A percentile compares a stretch with the other conserved stretches of the same genome.
Conservation (phyloP, 495 filamentous ascomycete genomes). For the Talaromyces ruber region DNA sequence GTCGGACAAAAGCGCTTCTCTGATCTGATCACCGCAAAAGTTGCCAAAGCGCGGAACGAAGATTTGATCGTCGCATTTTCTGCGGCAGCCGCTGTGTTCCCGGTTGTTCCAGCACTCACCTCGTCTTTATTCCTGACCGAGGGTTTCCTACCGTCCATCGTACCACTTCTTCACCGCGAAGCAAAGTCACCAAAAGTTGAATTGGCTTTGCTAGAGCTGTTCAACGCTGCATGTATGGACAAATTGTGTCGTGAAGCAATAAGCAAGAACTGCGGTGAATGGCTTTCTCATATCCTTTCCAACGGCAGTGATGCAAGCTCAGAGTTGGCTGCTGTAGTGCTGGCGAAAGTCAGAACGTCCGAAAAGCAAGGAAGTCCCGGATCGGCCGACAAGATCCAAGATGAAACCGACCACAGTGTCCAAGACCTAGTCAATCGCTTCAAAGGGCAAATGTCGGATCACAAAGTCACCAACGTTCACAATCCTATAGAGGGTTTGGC, state of each 20-base stretch:
- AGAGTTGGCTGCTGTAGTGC: constrained; percentile 73
- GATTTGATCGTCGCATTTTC: constrained; percentile 74
- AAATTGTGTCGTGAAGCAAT: constrained; percentile 69
- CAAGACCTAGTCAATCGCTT: constrained; percentile 72
- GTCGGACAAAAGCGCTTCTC: constrained; percentile 55
- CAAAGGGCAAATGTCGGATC: constrained; percentile 61
- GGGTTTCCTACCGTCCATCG: constrained; percentile 64
- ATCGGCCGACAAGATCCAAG: constrained; percentile 31
- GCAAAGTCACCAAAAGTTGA: constrained; percentile 73
- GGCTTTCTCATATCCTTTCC: constrained; percentile 71
- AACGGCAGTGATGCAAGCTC: constrained; percentile 54
- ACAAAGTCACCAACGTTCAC: constrained; percentile 46
- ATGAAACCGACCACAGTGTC: constrained; percentile 42
- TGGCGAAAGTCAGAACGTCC: constrained; percentile 61
- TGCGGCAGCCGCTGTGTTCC: constrained; percentile 78
- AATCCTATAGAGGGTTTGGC: constrained; percentile 87
- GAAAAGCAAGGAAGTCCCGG: constrained; percentile 28
- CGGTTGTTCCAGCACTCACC: constrained; percentile 62
- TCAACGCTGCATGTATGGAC: constrained; percentile 85
- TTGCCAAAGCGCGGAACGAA: constrained; percentile 45
- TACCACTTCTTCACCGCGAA: constrained; percentile 61
- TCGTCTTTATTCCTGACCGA: constrained; percentile 74
- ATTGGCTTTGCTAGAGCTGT: constrained; percentile 71
- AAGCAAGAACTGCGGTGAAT: constrained; percentile 67
- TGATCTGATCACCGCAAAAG: constrained; percentile 52